Base-by-base conservation (phyloP, 148 eudicot species). In the Talinum fruticosum region DNA sequence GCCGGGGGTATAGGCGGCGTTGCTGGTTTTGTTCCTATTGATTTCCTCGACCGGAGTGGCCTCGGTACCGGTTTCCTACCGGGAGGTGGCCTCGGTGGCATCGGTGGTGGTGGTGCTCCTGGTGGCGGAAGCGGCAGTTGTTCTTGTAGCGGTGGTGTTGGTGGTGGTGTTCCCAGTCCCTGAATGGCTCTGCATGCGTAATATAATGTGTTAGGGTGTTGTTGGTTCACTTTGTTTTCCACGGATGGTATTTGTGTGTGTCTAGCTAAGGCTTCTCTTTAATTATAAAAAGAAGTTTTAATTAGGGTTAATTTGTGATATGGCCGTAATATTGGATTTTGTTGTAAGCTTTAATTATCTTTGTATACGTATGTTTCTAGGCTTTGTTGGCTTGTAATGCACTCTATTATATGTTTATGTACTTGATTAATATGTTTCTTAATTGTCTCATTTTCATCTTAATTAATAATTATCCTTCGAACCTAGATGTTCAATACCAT, bases 1-100 rank as follows among this genome's bases (percentile, higher is more conserved):
- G 83, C 82, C 28, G 88, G 87, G 1, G 90, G 90, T 8, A 79
- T 81, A n/a, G 90, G 86, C 0, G 88, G 88, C 0, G 77, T 64
- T 18, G 83, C 79, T 12, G 88, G 88, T 32, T 70, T 88, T 10
- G 49, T 88, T 5, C 91, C 91, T 0, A 78, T 88, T 30, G 86
- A 82, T 5, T 86, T 79, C 69, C 53, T 84, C 4, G 86, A 85
- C 8, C 73, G 73, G 49, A 70, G 82, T 2, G 82, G 82, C 13
- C 75, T 75, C 29, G 79, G 79, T 0, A 24, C 21, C 8, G 82
- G 74, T n/a, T 21, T 80, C 38, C 5, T 78, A 5, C 83, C 75
- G 8, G 85, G 89, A 37, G 86, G 76, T 26, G 75, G 82, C 6
- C 19, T 51, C 64, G 78, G 82, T 71, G 79, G 83, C 8, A 13